phyloP scores from a whole-genome alignment of 2,329 filamentous ascomycete genomes.

The Clonostachys byssicola region DNA sequence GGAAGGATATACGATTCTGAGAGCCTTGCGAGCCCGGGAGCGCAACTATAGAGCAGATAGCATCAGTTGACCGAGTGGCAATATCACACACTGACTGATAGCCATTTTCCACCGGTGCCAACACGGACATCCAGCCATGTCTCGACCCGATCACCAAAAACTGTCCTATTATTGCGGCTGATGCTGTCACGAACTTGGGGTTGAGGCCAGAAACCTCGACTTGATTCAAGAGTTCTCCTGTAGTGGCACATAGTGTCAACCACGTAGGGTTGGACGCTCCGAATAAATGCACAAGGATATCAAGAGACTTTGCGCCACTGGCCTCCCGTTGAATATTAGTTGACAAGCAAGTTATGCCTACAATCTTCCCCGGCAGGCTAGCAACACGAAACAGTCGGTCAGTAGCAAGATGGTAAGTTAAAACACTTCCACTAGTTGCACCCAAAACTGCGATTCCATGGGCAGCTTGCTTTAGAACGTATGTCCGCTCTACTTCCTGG shows the following conservation, averaged over 20 bases:
- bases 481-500: constrained; percentile 38
- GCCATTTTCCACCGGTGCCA: constrained; percentile 14
- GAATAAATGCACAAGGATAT: constrained; percentile 1
- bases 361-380: constrained; percentile 41
- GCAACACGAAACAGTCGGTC: constrained; percentile 23
- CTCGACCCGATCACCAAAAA: constrained; percentile 51
- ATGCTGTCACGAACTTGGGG: constrained; percentile 43
- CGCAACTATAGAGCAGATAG: constrained; percentile 63
- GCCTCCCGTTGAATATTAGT: no score
- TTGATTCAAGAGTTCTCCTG: constrained; percentile 18
- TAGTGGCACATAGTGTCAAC: constrained; percentile 28
- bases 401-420: constrained; percentile 27
- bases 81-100: constrained; percentile 23
- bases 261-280: constrained; percentile 26
- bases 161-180: constrained; percentile 32
- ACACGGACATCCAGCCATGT: constrained; percentile 39
- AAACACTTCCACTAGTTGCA: constrained; percentile 42
- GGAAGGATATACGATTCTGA: constrained; percentile 34
- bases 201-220: constrained; percentile 31
- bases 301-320: not conserved
- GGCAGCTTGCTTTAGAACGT: constrained; percentile 35
- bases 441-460: constrained; percentile 39
- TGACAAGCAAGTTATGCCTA: constrained; percentile 40
- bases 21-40: constrained; percentile 22
- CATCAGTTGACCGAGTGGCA: constrained; percentile 46